phyloP scores from a whole-genome alignment of 2,329 filamentous ascomycete species.

The Colletotrichum chrysophilum region DNA sequence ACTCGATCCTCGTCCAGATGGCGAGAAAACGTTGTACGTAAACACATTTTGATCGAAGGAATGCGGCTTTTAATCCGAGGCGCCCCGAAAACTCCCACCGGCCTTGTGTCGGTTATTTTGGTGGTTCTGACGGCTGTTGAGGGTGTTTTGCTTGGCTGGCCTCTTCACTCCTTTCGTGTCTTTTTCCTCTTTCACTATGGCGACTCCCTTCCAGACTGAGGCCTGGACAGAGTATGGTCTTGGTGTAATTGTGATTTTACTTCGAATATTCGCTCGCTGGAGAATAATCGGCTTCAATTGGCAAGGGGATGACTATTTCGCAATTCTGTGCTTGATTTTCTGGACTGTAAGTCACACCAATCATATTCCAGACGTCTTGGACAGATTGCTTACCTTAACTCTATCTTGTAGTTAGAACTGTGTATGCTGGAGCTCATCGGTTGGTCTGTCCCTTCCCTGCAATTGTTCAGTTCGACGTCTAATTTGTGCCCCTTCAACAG shows the following conservation, averaged over 20 bases:
- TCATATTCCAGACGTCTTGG: not conserved
- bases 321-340: slow-evolving; percentile 37
- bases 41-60: not conserved
- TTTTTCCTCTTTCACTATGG: slow-evolving; percentile 23
- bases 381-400: no score
- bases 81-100: not conserved
- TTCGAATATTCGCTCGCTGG: slow-evolving; percentile 43
- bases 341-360: slow-evolving; percentile 37
- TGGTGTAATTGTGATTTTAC: slow-evolving; percentile 38
- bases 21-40: not conserved
- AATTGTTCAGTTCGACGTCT: not conserved
- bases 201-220: slow-evolving; percentile 47
- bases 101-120: not conserved
- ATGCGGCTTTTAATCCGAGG: slow-evolving; percentile 2
- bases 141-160: not conserved
- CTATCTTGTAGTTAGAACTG: not conserved
- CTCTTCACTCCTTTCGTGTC: not conserved
- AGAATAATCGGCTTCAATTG: slow-evolving; percentile 44
- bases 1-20: not conserved
- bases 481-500: slow-evolving; percentile 25
- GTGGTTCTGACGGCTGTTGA: not conserved
- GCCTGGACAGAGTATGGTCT: slow-evolving; percentile 49
- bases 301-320: slow-evolving; percentile 49
- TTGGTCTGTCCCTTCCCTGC: not conserved
- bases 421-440: slow-evolving; percentile 13